phyloP scores from a whole-genome alignment of 2,329 filamentous ascomycete species.

The Tolypocladium ophioglossoides region DNA sequence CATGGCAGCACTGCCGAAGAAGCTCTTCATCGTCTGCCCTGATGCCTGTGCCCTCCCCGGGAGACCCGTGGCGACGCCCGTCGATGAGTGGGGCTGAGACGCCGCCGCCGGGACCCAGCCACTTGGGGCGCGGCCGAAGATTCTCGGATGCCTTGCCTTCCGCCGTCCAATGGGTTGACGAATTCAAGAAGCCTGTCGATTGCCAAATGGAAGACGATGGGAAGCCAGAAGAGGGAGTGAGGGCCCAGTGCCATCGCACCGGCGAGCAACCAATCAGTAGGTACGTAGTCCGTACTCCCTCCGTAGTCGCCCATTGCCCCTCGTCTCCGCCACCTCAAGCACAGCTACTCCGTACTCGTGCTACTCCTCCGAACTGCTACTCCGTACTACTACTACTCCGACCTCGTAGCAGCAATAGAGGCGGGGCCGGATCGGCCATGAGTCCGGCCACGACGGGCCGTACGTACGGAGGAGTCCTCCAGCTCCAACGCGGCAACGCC shows the following conservation, averaged over 20 bases:
- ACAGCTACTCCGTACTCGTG: no score
- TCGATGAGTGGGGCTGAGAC: neutral
- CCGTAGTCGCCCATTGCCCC: no score
- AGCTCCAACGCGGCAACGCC: neutral
- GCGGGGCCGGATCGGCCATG: neutral
- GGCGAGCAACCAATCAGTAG: neutral
- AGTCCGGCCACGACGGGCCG: neutral
- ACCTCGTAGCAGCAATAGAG: neutral
- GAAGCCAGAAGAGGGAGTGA: neutral
- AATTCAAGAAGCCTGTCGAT: neutral
- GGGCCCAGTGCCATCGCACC: neutral
- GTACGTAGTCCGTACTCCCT: no score
- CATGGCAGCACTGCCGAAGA: neutral
- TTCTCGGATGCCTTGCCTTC: neutral
- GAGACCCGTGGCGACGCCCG: no score
- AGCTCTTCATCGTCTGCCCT: neutral
- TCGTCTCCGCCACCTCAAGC: neutral
- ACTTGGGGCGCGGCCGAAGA: neutral
- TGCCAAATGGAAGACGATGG: neutral
- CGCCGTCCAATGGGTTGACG: neutral
- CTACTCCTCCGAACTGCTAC: no score
- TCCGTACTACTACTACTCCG: no score
- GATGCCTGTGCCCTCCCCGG: neutral
- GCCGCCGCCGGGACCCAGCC: neutral
- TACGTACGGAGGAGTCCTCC: neutral